Conservation (phyloP, 1,139 yeast genomes). For the Spathaspora sp. region DNA sequence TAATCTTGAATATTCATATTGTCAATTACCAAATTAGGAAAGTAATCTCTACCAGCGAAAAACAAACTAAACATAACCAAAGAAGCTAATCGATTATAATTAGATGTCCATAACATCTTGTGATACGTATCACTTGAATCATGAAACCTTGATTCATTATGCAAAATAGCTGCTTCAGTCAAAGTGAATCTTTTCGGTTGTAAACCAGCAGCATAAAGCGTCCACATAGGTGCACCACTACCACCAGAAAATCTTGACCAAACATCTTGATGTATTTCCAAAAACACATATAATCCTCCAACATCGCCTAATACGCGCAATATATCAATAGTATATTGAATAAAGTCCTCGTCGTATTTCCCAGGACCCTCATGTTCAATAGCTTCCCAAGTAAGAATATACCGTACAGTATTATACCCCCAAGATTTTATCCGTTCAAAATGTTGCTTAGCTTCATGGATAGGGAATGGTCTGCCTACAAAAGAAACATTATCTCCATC, state of each 20-base stretch:
- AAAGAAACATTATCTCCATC: slow-evolving; percentile 75
- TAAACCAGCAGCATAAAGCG: slow-evolving; percentile 90
- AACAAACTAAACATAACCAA: slow-evolving; percentile 84
- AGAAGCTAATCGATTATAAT: slow-evolving; percentile 73
- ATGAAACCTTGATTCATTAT: slow-evolving; percentile 46
- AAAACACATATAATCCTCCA: slow-evolving; percentile 77
- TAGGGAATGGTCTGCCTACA: slow-evolving; percentile 77
- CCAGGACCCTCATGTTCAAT: slow-evolving; percentile 90
- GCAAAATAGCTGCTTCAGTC: slow-evolving; percentile 78
- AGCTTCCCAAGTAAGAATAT: slow-evolving; percentile 89
- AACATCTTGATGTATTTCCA: slow-evolving; percentile 93
- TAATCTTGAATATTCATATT: slow-evolving; percentile 77
- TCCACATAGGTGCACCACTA: slow-evolving; percentile 95
- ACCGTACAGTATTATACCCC: slow-evolving; percentile 81
- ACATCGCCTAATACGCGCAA: slow-evolving; percentile 55
- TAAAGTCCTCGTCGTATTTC: slow-evolving; percentile 71
- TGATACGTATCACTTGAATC: slow-evolving; percentile 50
- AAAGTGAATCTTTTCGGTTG: slow-evolving; percentile 66
- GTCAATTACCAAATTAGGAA: slow-evolving; percentile 72
- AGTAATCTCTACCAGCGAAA: slow-evolving; percentile 68
- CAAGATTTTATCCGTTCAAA: slow-evolving; percentile 68
- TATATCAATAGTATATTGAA: slow-evolving; percentile 66
- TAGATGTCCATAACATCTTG: slow-evolving; percentile 93
- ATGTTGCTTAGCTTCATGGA: slow-evolving; percentile 71
- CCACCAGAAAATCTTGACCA: slow-evolving; percentile 96